A percentile compares a stretch with the other conserved stretches of the same genome.
These are phyloP conservation scores for Trametes cubensis DNA, from an alignment of 768 basidiomycete genomes.

Conservation along the genomic window DNA sequence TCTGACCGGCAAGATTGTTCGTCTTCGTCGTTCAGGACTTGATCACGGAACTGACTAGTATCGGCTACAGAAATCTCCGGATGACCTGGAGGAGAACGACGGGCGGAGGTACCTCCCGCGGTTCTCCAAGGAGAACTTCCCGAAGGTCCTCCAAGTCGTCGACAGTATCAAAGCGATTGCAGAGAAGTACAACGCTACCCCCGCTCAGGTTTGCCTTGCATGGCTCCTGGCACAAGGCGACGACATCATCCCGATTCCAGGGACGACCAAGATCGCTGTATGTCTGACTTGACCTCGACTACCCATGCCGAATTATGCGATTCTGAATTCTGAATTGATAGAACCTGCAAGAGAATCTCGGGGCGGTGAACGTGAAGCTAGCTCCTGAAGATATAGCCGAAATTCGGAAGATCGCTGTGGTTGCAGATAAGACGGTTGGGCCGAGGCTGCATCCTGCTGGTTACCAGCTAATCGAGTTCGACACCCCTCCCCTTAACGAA, in stretches of 20 bases:
- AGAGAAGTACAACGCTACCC: constrained; percentile 34
- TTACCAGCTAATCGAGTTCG: constrained; percentile 32
- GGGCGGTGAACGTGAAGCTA: constrained; percentile 33
- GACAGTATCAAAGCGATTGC: constrained; percentile 40
- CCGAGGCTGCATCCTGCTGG: not conserved
- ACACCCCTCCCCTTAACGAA: constrained; percentile 34
- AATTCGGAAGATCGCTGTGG: constrained; percentile 33
- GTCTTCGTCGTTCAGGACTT: too few relatives aligned
- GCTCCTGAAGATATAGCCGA: constrained; percentile 34
- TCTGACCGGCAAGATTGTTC: constrained; percentile 33
- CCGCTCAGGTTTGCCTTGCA: constrained; percentile 39
- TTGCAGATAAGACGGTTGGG: constrained; percentile 22
- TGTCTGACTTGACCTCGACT: not conserved
- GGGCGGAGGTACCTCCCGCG: constrained; percentile 30
- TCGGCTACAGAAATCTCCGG: constrained; percentile 29
- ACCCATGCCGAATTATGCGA: too few relatives aligned
- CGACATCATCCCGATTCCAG: constrained; percentile 23
- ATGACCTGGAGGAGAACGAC: constrained; percentile 36
- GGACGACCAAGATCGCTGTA: constrained; percentile 11
- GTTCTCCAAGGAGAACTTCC: constrained; percentile 46
- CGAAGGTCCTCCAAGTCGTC: constrained; percentile 42
- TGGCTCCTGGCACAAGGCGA: constrained; percentile 37
- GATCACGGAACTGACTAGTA: too few relatives aligned
- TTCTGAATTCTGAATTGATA: not conserved
- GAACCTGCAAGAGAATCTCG: constrained; percentile 40